Percentiles rank a stretch among this genome's conserved stretches.
phyloP scores from a whole-genome alignment of 352 stramenopile species.

The Phytophthora cryptogea region DNA sequence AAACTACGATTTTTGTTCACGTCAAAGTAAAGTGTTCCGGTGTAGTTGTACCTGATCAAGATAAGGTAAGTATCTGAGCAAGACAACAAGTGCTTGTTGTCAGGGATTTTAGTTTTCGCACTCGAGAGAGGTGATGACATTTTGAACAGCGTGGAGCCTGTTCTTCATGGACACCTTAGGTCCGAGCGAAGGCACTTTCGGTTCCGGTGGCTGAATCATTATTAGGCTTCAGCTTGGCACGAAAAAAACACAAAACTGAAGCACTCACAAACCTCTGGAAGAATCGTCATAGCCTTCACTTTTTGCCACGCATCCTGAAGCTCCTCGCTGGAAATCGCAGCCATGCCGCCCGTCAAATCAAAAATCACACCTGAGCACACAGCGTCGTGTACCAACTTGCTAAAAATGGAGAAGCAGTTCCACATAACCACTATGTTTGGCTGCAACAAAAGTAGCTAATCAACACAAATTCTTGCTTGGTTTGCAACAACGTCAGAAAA shows the following conservation, averaged over 20 bases:
- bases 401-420: slow-evolving; percentile 19
- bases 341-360: slow-evolving; percentile 36
- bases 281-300: slow-evolving; percentile 56
- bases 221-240: neutral
- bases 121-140: slow-evolving; percentile 73
- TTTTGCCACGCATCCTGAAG: slow-evolving; percentile 71
- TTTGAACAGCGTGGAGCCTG: slow-evolving; percentile 60
- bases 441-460: neutral
- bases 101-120: slow-evolving; percentile 25
- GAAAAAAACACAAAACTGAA: neutral
- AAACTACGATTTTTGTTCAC: slow-evolving; percentile 89
- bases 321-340: slow-evolving; percentile 63
- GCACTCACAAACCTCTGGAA: slow-evolving; percentile 47
- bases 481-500: too few relatives aligned
- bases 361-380: slow-evolving; percentile 6
- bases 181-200: slow-evolving; percentile 63
- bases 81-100: neutral
- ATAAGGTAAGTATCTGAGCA: neutral
- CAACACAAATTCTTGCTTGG: neutral
- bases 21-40: slow-evolving; percentile 83
- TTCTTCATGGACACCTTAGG: slow-evolving; percentile 65
- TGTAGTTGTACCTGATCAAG: slow-evolving; percentile 83
- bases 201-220: slow-evolving; percentile 47
- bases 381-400: neutral
- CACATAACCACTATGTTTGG: slow-evolving; percentile 11